A percentile compares a stretch with the other conserved stretches of the same genome.
Conservation (phyloP, 1,284 basidiomycete genomes). For the Microbotryomycetes sp. region DNA sequence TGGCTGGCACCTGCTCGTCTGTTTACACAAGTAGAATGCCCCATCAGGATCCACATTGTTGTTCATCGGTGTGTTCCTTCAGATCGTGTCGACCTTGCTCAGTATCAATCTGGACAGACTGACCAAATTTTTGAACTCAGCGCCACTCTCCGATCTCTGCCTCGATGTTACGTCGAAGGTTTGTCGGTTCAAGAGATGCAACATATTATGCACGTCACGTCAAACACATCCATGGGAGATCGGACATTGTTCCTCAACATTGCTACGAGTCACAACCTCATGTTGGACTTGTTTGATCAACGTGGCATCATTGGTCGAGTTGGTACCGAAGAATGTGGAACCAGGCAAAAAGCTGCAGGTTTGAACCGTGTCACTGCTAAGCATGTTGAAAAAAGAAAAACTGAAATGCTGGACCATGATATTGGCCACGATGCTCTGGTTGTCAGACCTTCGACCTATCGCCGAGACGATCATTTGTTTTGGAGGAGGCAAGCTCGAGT, state of each 20-base stretch:
- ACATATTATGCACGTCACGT: neutral
- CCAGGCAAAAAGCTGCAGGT: too few species aligned
- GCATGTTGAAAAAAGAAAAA: neutral
- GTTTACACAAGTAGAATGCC: neutral
- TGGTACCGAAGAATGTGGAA: too few species aligned
- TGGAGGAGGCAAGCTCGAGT: neutral
- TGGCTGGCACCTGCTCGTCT: neutral
- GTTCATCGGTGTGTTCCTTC: neutral
- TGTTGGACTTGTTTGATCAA: neutral
- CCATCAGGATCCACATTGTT: neutral
- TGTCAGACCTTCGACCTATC: too few species aligned
- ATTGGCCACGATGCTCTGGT: too few species aligned
- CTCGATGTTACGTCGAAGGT: neutral
- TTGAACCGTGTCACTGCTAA: too few species aligned
- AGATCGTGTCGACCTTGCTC: too few species aligned
- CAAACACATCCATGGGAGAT: neutral
- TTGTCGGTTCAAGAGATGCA: neutral
- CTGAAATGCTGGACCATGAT: too few species aligned
- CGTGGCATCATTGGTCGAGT: neutral
- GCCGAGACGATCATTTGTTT: neutral
- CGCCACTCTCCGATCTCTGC: neutral
- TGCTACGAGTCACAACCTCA: neutral
- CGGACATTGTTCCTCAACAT: neutral
- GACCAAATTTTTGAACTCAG: too few species aligned
- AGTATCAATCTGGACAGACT: too few species aligned